phyloP scores from a whole-genome alignment of 2,329 filamentous ascomycete genomes.

The Bipolaris sorokiniana region DNA sequence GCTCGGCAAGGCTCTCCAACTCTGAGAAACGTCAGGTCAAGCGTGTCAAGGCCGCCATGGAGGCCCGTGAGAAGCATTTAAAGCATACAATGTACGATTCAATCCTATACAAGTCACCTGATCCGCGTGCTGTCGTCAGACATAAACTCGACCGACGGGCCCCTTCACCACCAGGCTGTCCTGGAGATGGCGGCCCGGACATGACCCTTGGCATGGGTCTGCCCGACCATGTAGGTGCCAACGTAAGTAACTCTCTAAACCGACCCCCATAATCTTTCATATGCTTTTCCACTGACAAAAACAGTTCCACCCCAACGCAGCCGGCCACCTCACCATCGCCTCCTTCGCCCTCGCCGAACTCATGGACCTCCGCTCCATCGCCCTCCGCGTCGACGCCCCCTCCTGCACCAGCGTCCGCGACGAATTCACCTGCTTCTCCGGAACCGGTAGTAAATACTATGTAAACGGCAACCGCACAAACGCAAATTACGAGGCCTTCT shows the following conservation, averaged over 20 bases:
- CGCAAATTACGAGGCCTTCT: background rate
- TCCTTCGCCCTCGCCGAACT: constrained; percentile 12
- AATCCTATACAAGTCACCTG: constrained; percentile 1
- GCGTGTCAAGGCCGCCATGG: background rate
- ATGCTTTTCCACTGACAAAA: background rate
- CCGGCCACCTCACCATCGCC: constrained; percentile 6
- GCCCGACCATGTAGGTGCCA: constrained; percentile 2
- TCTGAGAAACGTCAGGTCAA: background rate
- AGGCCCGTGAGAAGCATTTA: background rate
- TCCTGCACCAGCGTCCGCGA: background rate
- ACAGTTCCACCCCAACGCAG: constrained; percentile 9
- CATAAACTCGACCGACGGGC: background rate
- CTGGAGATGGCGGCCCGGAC: background rate
- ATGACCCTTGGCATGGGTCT: constrained; percentile 4
- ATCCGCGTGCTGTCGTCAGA: background rate
- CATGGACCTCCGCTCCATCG: constrained; percentile 13
- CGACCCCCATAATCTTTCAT: background rate
- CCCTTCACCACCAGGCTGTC: constrained; percentile 1
- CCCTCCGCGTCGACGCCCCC: background rate
- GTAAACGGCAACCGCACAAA: constrained; percentile 1
- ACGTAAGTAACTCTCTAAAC: background rate
- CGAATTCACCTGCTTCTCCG: constrained; percentile 3
- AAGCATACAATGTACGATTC: constrained; percentile 5
- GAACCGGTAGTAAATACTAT: constrained; percentile 2
- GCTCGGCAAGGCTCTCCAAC: background rate